Evolutionary conservation across 805 yeast species (phyloP).

Genomic region (Sugiyamaella valdiviana): DNA sequence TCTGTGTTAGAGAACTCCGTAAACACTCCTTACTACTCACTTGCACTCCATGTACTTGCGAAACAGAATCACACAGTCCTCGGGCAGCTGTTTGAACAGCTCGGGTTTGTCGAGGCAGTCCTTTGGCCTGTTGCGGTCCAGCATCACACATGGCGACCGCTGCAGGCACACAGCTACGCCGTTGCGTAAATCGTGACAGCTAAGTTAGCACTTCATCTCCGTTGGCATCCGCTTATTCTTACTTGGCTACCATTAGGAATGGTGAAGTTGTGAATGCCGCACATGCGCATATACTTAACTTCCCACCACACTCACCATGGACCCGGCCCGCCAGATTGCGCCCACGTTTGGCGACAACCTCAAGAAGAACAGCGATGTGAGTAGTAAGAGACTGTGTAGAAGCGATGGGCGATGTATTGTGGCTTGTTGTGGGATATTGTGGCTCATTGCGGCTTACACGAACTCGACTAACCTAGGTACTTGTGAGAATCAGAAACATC

Average conservation of each 20-base stretch:
- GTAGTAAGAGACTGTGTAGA: neutral
- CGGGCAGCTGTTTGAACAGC: slow-evolving; percentile 71
- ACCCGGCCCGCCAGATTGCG: neutral
- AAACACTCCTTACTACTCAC: slow-evolving; percentile 13
- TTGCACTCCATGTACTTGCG: slow-evolving; percentile 85
- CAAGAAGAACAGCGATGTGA: neutral
- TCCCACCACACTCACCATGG: neutral
- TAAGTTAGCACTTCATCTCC: slow-evolving; percentile 25
- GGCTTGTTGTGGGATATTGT: no score
- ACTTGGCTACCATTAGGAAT: slow-evolving; percentile 18
- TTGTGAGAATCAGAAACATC: slow-evolving; percentile 37
- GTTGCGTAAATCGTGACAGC: slow-evolving; percentile 89
- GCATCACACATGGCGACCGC: slow-evolving; percentile 91
- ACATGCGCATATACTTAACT: neutral
- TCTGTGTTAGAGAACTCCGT: neutral
- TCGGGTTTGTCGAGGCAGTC: slow-evolving; percentile 80
- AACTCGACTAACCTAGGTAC: neutral
- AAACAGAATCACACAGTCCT: slow-evolving; percentile 78
- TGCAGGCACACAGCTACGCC: slow-evolving; percentile 96
- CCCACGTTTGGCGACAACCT: neutral
- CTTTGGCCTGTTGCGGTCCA: slow-evolving; percentile 83
- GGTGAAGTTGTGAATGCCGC: neutral
- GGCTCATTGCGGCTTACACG: neutral
- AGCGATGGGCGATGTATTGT: no score
- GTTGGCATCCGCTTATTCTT: neutral